Conservation (phyloP, 2,329 filamentous ascomycete genomes). For the Fusarium musae region DNA sequence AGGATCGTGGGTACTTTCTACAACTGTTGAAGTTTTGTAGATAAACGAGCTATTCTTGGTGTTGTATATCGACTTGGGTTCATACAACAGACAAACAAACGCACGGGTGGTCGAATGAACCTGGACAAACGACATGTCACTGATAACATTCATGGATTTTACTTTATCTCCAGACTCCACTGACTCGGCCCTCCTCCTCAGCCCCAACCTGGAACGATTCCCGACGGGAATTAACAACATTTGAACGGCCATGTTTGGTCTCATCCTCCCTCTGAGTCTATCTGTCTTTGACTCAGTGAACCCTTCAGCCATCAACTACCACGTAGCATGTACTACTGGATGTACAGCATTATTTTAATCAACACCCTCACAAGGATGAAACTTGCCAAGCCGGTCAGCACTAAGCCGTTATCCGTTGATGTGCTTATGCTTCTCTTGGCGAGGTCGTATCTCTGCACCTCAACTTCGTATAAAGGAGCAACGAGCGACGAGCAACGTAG, state of each 20-base stretch:
- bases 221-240: slow-evolving; percentile 12
- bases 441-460: slow-evolving; percentile 1
- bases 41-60: not conserved
- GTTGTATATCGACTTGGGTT: not conserved
- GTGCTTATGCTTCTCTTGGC: slow-evolving; percentile 13
- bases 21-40: not conserved
- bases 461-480: not conserved
- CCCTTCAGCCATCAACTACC: not conserved
- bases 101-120: not conserved
- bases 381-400: slow-evolving; percentile 28
- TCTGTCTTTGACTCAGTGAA: not conserved
- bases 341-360: not conserved
- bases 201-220: slow-evolving; percentile 3
- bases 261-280: not conserved
- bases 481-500: not conserved
- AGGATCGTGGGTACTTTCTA: not conserved
- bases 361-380: slow-evolving; percentile 10
- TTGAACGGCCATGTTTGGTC: slow-evolving; percentile 9
- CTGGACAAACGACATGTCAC: slow-evolving; percentile 6
- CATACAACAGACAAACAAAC: not conserved
- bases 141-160: not conserved
- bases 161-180: slow-evolving; percentile 12
- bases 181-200: not conserved
- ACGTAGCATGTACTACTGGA: not conserved
- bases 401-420: slow-evolving; percentile 16